Percentiles rank a stretch among this genome's conserved stretches.
phyloP scores from a whole-genome alignment of 2,329 filamentous ascomycete genomes.

The Corniculantispora saksenae region DNA sequence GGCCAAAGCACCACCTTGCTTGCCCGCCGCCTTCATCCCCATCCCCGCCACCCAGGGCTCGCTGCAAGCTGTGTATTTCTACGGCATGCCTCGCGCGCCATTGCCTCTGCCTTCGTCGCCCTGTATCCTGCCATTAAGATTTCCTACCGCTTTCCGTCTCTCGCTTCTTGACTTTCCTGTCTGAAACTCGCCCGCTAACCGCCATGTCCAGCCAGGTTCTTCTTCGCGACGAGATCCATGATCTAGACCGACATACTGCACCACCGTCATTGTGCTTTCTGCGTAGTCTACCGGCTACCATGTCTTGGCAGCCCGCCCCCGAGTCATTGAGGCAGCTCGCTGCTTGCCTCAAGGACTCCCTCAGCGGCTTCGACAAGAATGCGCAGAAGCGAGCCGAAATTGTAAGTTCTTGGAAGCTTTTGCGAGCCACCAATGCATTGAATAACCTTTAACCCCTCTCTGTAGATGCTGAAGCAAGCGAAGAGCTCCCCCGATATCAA shows the following conservation, averaged over 20 bases:
- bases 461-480: slow-evolving; percentile 88
- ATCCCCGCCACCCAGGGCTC: slow-evolving; percentile 2
- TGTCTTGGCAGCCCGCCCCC: slow-evolving; percentile 91
- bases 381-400: slow-evolving; percentile 87
- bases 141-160: neutral
- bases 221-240: slow-evolving; percentile 20
- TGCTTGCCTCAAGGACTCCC: slow-evolving; percentile 85
- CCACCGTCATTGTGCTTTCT: neutral
- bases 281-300: slow-evolving; percentile 42
- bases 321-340: slow-evolving; percentile 89
- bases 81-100: neutral
- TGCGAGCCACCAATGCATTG: slow-evolving; percentile 18
- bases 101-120: neutral
- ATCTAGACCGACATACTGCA: slow-evolving; percentile 3
- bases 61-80: neutral
- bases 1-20: neutral
- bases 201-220: slow-evolving; percentile 4
- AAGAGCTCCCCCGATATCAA: slow-evolving; percentile 89
- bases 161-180: neutral
- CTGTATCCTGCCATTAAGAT: neutral
- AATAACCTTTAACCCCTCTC: slow-evolving; percentile 26
- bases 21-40: slow-evolving; percentile 9
- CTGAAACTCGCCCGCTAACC: neutral
- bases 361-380: slow-evolving; percentile 77
- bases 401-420: slow-evolving; percentile 52